Conservation (phyloP, 768 basidiomycete species). For the Sistotremastrum suecicum region DNA sequence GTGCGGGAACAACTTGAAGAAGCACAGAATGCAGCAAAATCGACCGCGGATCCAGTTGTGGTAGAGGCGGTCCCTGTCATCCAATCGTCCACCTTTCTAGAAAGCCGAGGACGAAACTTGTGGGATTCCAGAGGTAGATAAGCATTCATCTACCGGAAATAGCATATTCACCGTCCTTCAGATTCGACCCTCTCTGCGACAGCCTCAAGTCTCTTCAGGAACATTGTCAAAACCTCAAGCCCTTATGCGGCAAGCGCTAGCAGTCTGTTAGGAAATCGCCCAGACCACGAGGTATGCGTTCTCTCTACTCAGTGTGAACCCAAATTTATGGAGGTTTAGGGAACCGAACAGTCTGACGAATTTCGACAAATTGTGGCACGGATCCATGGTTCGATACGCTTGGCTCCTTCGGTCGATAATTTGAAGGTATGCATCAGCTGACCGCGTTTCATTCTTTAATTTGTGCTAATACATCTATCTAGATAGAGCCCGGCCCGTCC, state of each 20-base stretch:
- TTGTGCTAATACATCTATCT: slow-evolving; percentile 9
- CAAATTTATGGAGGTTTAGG: too few relatives aligned
- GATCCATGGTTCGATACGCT: slow-evolving; percentile 3
- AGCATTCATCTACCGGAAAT: not conserved
- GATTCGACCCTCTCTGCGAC: not conserved
- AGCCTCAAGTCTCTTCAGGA: not conserved
- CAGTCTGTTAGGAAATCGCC: slow-evolving; percentile 28
- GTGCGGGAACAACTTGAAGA: slow-evolving; percentile 18
- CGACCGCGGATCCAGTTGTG: slow-evolving; percentile 5
- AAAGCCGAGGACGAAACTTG: not conserved
- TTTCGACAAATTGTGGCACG: slow-evolving; percentile 1
- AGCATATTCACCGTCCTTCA: not conserved
- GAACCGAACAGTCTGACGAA: not conserved
- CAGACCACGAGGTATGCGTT: not conserved
- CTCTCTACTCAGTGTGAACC: too few relatives aligned
- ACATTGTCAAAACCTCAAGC: not conserved
- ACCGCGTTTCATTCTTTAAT: slow-evolving; percentile 14
- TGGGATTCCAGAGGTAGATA: not conserved
- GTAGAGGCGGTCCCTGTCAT: not conserved
- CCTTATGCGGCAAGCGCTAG: slow-evolving; percentile 21
- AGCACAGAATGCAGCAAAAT: slow-evolving; percentile 11
- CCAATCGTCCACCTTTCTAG: not conserved
- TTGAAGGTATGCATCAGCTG: not conserved
- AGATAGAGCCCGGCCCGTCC: not conserved
- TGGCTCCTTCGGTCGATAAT: slow-evolving; percentile 1